Evolutionary conservation across 768 basidiomycete genomes (phyloP).

Genomic region (Russula virescens): DNA sequence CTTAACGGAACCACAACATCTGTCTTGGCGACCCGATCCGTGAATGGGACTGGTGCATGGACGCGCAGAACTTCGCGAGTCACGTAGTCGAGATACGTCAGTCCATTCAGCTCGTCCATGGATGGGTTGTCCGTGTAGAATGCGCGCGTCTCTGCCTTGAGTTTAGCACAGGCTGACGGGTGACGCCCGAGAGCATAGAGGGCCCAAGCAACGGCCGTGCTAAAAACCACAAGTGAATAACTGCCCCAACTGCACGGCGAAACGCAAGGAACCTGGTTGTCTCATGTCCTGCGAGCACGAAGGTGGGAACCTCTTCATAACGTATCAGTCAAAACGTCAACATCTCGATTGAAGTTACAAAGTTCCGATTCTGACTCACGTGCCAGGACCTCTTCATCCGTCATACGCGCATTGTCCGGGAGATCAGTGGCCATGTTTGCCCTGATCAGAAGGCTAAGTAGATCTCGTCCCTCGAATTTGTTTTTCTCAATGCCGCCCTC

Average conservation of each 20-base stretch:
- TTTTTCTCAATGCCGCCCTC: slow-evolving; percentile 33
- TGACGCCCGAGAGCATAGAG: slow-evolving; percentile 49
- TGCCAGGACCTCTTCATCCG: slow-evolving; percentile 55
- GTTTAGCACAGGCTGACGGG: slow-evolving; percentile 44
- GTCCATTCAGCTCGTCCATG: slow-evolving; percentile 61
- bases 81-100: slow-evolving; percentile 53
- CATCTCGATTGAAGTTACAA: neutral
- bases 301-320: slow-evolving; percentile 51
- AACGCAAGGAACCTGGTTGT: slow-evolving; percentile 41
- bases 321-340: neutral
- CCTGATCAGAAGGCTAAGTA: slow-evolving; percentile 53
- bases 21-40: slow-evolving; percentile 12
- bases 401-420: slow-evolving; percentile 47
- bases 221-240: neutral
- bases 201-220: slow-evolving; percentile 50
- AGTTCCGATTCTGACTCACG: slow-evolving; percentile 34
- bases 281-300: slow-evolving; percentile 55
- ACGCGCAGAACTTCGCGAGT: slow-evolving; percentile 19
- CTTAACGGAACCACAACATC: slow-evolving; percentile 23
- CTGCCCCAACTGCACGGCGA: neutral
- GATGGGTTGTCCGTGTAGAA: slow-evolving; percentile 51
- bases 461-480: slow-evolving; percentile 40
- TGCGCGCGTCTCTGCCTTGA: slow-evolving; percentile 51
- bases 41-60: slow-evolving; percentile 17
- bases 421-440: slow-evolving; percentile 62